Percentiles rank a stretch among this genome's conserved stretches.
Evolutionary conservation across 2,329 filamentous ascomycete species (phyloP).

Genomic region (Monosporascus sp.): DNA sequence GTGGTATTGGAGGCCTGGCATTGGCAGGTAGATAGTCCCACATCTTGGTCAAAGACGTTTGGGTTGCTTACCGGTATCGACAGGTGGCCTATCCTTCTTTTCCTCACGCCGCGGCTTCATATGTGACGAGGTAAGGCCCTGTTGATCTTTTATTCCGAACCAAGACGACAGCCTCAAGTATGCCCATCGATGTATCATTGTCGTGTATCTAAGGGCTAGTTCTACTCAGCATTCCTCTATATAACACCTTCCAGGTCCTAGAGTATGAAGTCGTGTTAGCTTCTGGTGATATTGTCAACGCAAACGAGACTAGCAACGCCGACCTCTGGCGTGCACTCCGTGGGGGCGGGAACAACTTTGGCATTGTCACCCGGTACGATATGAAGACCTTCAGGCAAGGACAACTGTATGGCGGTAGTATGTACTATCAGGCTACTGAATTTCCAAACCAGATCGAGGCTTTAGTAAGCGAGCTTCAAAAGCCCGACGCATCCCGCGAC

Average conservation of each 20-base stretch:
- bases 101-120: not conserved
- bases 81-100: not conserved
- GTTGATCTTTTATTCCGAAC: not conserved
- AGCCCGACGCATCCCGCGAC: too few relatives aligned
- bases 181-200: not conserved
- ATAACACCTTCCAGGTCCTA: not conserved
- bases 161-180: too few relatives aligned
- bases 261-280: not conserved
- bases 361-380: too few relatives aligned
- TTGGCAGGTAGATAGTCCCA: conserved; percentile 1
- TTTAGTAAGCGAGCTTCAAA: too few relatives aligned
- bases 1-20: conserved; percentile 9
- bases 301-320: not conserved
- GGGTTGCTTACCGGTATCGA: not conserved
- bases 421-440: too few relatives aligned
- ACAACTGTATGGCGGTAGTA: too few relatives aligned
- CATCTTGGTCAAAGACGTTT: not conserved
- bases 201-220: not conserved
- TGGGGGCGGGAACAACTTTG: too few relatives aligned
- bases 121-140: not conserved
- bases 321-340: too few relatives aligned
- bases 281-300: not conserved
- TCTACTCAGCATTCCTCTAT: not conserved
- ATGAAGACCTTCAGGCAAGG: too few relatives aligned
- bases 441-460: too few relatives aligned